phyloP scores from a whole-genome alignment of 2,329 filamentous ascomycete species.

The Aspergillus sp. region DNA sequence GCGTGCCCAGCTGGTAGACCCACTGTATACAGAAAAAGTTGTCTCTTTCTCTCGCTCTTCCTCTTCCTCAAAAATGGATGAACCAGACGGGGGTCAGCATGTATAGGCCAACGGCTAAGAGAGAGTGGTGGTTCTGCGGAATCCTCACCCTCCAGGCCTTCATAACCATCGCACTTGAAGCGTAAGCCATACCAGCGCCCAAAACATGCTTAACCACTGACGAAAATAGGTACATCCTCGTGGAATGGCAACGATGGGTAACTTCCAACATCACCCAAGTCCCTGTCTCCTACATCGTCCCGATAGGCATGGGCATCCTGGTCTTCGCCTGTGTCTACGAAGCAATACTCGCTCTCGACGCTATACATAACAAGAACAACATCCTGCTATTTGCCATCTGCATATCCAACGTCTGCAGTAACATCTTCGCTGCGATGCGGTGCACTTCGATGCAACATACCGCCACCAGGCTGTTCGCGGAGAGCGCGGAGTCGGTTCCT shows the following conservation, averaged over 20 bases:
- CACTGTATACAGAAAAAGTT: too few relatives aligned
- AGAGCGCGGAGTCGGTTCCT: background rate
- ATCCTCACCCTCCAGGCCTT: constrained; percentile 3
- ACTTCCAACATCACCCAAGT: constrained; percentile 8
- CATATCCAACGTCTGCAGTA: constrained; percentile 7
- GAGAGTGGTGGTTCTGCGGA: constrained; percentile 7
- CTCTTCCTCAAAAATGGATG: too few relatives aligned
- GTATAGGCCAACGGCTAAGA: background rate
- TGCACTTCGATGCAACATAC: constrained; percentile 4
- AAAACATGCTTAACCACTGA: background rate
- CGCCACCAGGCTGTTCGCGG: background rate
- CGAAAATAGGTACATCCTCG: constrained; percentile 5
- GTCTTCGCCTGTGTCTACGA: constrained; percentile 10
- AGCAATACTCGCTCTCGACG: constrained; percentile 9
- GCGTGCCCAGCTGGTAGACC: too few relatives aligned
- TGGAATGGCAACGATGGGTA: constrained; percentile 12
- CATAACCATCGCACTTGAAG: constrained; percentile 1
- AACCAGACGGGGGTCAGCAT: too few relatives aligned
- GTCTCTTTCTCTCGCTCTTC: too few relatives aligned
- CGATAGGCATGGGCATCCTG: constrained; percentile 7
- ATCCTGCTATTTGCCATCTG: constrained; percentile 14
- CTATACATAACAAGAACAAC: constrained; percentile 13
- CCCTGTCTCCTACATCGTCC: constrained; percentile 5
- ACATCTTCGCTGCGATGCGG: constrained; percentile 11
- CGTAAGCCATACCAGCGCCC: constrained; percentile 1